Conservation (phyloP, 257 asterid genomes). For the Osmanthus fragrans region DNA sequence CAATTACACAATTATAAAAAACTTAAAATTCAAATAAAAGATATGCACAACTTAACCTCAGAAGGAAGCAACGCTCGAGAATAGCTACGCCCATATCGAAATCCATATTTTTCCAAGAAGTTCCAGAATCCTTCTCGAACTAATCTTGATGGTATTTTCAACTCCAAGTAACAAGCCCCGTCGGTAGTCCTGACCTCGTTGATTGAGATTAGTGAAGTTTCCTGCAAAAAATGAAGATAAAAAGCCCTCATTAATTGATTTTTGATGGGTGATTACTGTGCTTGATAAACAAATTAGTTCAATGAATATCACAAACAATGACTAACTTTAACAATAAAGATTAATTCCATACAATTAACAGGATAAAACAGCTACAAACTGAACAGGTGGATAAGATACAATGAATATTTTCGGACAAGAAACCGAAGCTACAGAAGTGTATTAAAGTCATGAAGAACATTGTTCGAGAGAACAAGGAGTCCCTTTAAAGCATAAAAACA, state of each 20-base stretch:
- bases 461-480: neutral
- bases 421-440: neutral
- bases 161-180: constrained; percentile 74
- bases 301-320: constrained; percentile 2
- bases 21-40: constrained; percentile 12
- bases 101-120: constrained; percentile 81
- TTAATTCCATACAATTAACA: constrained; percentile 13
- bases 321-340: constrained; percentile 9
- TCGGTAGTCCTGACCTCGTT: constrained; percentile 62
- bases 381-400: neutral
- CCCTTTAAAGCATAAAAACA: neutral
- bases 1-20: neutral
- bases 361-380: constrained; percentile 12
- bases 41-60: constrained; percentile 59
- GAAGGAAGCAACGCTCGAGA: constrained; percentile 82
- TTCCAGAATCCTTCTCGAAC: constrained; percentile 54
- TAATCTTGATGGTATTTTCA: constrained; percentile 68
- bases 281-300: neutral
- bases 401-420: neutral
- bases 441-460: neutral
- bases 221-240: constrained; percentile 50
- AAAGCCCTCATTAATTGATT: constrained; percentile 14
- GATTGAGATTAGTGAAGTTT: constrained; percentile 59
- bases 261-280: neutral
- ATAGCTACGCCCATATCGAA: constrained; percentile 55